Conservation (phyloP, 352 stramenopile species). For the Globisporangium cystogenes region DNA sequence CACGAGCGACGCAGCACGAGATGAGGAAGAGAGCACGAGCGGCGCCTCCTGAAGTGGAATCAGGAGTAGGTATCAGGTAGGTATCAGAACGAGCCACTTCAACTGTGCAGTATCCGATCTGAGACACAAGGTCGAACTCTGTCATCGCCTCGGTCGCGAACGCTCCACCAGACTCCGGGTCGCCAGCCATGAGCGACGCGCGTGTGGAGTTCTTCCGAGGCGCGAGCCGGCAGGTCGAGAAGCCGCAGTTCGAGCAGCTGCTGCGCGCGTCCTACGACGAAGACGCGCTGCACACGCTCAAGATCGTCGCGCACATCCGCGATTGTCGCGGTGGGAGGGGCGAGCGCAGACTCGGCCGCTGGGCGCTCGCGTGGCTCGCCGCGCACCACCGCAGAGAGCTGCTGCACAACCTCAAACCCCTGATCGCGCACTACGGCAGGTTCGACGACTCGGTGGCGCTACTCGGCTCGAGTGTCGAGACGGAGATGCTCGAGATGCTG, state of each 20-base stretch:
- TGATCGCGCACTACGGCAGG: conserved; percentile 30
- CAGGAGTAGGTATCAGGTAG: too few species aligned
- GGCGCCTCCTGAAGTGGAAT: too few species aligned
- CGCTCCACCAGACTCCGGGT: not conserved
- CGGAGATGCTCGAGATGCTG: conserved; percentile 25
- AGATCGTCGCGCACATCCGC: conserved; percentile 41
- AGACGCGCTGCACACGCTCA: conserved; percentile 44
- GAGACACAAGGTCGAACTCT: not conserved
- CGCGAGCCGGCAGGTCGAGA: conserved; percentile 18
- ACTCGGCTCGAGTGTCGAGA: conserved; percentile 31
- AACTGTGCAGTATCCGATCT: too few species aligned
- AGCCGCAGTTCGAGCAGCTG: conserved; percentile 18
- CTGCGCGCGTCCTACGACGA: conserved; percentile 33
- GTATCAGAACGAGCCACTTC: not conserved
- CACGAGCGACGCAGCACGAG: too few species aligned
- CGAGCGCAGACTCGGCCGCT: conserved; percentile 28
- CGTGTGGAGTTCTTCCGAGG: conserved; percentile 18
- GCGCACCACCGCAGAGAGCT: conserved; percentile 22
- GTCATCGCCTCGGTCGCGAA: not conserved
- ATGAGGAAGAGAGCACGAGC: too few species aligned
- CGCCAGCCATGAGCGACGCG: not conserved
- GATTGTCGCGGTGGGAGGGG: conserved; percentile 44
- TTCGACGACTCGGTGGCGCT: conserved; percentile 39
- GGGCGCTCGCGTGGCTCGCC: conserved; percentile 27
- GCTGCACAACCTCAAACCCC: conserved; percentile 38